Conservation (phyloP, 2,329 filamentous ascomycete genomes). For the Parafenestella ontariensis region DNA sequence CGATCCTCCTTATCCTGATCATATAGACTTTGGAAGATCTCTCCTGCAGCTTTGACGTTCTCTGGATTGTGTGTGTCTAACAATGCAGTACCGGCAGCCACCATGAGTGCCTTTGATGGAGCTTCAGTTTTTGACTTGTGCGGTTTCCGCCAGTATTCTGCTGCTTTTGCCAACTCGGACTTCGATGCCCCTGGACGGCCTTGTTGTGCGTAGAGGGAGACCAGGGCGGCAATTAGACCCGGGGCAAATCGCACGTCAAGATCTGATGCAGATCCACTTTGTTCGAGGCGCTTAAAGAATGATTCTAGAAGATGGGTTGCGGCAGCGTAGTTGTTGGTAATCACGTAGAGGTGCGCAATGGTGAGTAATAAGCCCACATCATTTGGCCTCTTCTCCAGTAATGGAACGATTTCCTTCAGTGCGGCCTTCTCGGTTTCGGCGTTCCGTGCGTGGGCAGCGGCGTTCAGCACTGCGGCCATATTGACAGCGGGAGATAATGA, state of each 20-base stretch:
- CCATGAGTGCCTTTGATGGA: constrained; percentile 66
- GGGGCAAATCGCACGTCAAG: constrained; percentile 80
- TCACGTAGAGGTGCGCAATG: constrained; percentile 80
- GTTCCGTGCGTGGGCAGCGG: constrained; percentile 74
- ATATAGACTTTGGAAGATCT: constrained; percentile 79
- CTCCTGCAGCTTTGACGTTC: constrained; percentile 73
- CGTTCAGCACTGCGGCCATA: constrained; percentile 69
- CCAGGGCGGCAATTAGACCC: constrained; percentile 79
- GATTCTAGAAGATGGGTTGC: constrained; percentile 78
- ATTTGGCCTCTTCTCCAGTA: constrained; percentile 75
- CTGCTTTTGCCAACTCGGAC: constrained; percentile 77
- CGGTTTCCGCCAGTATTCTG: constrained; percentile 73
- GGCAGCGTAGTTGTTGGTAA: constrained; percentile 72
- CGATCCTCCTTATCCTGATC: constrained; percentile 70
- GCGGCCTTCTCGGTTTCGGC: constrained; percentile 67
- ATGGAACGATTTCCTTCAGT: constrained; percentile 71
- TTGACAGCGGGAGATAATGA: constrained; percentile 61
- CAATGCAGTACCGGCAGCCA: constrained; percentile 80
- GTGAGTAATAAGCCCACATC: constrained; percentile 84
- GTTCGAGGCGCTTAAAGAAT: constrained; percentile 76
- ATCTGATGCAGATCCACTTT: constrained; percentile 62
- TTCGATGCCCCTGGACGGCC: constrained; percentile 76
- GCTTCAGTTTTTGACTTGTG: constrained; percentile 60
- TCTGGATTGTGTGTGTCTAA: constrained; percentile 74
- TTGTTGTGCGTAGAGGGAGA: constrained; percentile 79